Conservation (phyloP, 139 green algal genomes). For the Chlamydomonas schloesseri region DNA sequence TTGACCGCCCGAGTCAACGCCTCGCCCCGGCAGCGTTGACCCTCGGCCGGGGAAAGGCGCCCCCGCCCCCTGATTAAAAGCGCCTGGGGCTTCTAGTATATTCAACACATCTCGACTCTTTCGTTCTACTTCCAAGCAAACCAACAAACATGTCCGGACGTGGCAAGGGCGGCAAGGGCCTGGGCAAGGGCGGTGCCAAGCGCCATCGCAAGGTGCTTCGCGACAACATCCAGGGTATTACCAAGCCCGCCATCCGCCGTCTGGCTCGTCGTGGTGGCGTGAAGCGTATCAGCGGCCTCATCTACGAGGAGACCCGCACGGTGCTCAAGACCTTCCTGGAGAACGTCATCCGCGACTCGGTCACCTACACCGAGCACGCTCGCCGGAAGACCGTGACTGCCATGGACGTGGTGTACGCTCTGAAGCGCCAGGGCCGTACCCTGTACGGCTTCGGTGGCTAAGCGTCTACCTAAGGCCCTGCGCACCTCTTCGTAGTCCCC, state of each 20-base stretch:
- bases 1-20: too few relatives aligned
- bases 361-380: slow-evolving; percentile 98
- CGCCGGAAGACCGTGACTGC: slow-evolving; percentile 95
- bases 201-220: slow-evolving; percentile 92
- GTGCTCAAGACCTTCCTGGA: slow-evolving; percentile 80
- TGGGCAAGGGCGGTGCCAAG: slow-evolving; percentile 92
- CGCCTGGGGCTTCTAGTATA: too few relatives aligned
- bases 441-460: slow-evolving; percentile 96
- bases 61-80: too few relatives aligned
- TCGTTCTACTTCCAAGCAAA: too few relatives aligned
- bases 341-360: slow-evolving; percentile 92
- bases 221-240: slow-evolving; percentile 94
- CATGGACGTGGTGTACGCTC: slow-evolving; percentile 94
- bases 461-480: slow-evolving; percentile 49
- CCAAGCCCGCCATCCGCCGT: slow-evolving; percentile 87
- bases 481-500: too few relatives aligned
- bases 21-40: too few relatives aligned
- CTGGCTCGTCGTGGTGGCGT: slow-evolving; percentile 71
- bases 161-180: slow-evolving; percentile 94
- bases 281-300: background rate
- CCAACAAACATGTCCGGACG: background rate
- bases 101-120: too few relatives aligned
- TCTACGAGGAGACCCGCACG: slow-evolving; percentile 1
- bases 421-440: slow-evolving; percentile 95
- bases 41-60: too few relatives aligned